These are phyloP conservation scores for Pelargonium australe DNA, from an alignment of 441 rosid species.

Conservation along the genomic window DNA sequence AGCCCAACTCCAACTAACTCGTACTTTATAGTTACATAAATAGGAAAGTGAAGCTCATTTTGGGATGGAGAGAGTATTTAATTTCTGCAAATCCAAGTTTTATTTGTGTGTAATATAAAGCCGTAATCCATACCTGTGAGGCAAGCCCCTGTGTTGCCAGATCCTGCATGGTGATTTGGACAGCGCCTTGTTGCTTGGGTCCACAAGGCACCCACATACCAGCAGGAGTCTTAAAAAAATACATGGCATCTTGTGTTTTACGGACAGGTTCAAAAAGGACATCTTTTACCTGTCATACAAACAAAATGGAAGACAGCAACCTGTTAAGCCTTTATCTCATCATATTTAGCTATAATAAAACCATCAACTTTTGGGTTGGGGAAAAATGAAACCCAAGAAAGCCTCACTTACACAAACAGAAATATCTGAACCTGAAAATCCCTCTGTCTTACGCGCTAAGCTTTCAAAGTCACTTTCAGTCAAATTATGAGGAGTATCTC, in stretches of 20 bases:
- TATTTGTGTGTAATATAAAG: neutral
- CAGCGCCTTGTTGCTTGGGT: conserved; percentile 79
- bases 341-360: neutral
- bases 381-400: conserved; percentile 5
- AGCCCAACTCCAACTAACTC: no score
- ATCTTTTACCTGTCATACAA: conserved; percentile 67
- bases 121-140: conserved; percentile 41
- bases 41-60: no score
- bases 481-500: conserved; percentile 94
- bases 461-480: conserved; percentile 87
- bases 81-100: neutral
- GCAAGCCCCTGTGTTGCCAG: conserved; percentile 79
- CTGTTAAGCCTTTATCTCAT: neutral
- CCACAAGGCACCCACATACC: conserved; percentile 97
- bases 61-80: neutral
- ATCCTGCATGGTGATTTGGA: conserved; percentile 86
- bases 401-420: conserved; percentile 80
- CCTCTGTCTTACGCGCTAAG: conserved; percentile 75
- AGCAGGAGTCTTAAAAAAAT: conserved; percentile 52
- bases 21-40: no score
- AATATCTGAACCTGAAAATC: conserved; percentile 96
- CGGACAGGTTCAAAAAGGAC: conserved; percentile 98
- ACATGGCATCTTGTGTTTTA: conserved; percentile 98
- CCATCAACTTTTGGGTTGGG: no score
- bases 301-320: neutral